Evolutionary conservation across 2,329 filamentous ascomycete genomes (phyloP), one percentile per base, ranked within the genome.

Genomic region (Gnomoniopsis smithogilvyi): DNA sequence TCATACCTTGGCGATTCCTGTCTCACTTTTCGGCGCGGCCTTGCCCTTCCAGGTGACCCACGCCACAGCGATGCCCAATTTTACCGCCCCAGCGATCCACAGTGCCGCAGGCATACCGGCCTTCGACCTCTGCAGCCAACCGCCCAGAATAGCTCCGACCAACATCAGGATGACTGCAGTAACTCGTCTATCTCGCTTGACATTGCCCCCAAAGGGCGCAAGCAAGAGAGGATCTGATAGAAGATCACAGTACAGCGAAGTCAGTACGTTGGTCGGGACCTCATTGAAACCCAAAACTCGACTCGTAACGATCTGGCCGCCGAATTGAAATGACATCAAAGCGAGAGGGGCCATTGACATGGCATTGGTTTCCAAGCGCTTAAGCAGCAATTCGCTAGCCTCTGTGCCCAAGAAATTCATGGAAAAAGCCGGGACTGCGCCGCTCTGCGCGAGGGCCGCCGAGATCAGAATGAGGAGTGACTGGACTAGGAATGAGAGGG

Each of bases 201-300:
- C 71, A 57, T 84, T 84, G 36, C 77, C 68, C 33, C 60, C 61
- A 7, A 72, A 41, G 3, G 75, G 67, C 3, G 72, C 76, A n/a
- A 82, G 70, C 12, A 84, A 70, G 52, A 74, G 67, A 12, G 77
- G 76, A 65, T 84, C 82, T 49, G 78, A 79, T 62, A 82, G 75
- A 41, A 84, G 62, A 62, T 84, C 82, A 66, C 78, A 81, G 62
- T 83, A 80, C 7, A 81, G 69, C 53, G 76, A 81, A 2, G 82
- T 84, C 60, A 84, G 68, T 17, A 84, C 82, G 55, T 80, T 82
- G 1, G 81, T 82, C 2, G 82, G 82, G 56, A 84, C 74, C 67
- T 84, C 81, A 63, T 78, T 77, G 63, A 79, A 79, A 6, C 80
- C 80, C 30, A 85, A 70, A 4, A 78, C 69, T 43, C 81, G 73